Evolutionary conservation across 2,329 filamentous ascomycete species (phyloP), one percentile per base, ranked within the genome.

Genomic region (Emergomyces pasteurianus): DNA sequence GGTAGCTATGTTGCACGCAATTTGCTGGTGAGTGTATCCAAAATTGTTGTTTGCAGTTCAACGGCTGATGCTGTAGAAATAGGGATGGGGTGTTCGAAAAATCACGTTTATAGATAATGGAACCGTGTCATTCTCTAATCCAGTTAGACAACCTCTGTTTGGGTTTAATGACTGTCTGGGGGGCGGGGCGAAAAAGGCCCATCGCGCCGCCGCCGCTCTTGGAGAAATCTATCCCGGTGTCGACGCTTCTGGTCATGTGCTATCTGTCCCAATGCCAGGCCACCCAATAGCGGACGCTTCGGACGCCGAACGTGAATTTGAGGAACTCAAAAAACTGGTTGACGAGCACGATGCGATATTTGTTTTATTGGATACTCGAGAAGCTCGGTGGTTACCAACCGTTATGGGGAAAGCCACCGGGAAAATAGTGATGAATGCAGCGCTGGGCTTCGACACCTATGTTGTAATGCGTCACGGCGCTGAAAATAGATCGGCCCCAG

Each of bases 61-160:
- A 26, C 31, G 23, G n/a, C 18, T 21, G 16, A 47, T 42, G 36
- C 10, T 36, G 14, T 10, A 53, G 23, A 18, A 40, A 34, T 59
- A 77, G 75, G 94, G 90, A 1, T 99, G 94, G 94, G 94, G 94
- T 14, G 91, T 97, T 12, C 84, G 88, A 28, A 94, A 95, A 71
- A 92, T 99, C 66, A 96, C 92, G 0, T 96, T 99, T 72, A 85
- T 99, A 64, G 94, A 99, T 75, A 95, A 95, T 68, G 94, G 89
- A 12, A 84, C 82, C 4, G 92, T 99, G 40, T 96, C 92, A 7
- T 99, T 91, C 72, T 97, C 92, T 1, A 99, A 99, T 69, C 94
- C 94, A 0, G 94, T 97, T 10, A 86, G 94, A 40, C 94, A 99
- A 71, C 92, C 94, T 1, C 81, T 99, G 1, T 99, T 95, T 73